Percentiles rank a stretch among this genome's conserved stretches.
phyloP scores from a whole-genome alignment of 257 asterid genomes.

The Nicotiana tomentosiformis region DNA sequence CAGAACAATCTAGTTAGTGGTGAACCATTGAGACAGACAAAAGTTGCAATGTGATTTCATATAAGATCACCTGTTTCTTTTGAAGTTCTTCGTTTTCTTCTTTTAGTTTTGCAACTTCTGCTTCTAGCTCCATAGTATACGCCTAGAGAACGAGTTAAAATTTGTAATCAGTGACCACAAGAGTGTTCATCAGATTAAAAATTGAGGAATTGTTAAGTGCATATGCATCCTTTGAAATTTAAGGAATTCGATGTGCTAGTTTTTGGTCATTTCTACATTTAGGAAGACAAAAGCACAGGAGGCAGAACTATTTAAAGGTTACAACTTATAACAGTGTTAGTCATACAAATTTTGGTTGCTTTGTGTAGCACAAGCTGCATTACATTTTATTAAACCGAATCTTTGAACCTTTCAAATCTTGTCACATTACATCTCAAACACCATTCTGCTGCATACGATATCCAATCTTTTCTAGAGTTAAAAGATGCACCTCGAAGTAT shows the following conservation, averaged over 20 bases:
- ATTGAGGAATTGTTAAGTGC: background rate
- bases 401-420: conserved; percentile 8
- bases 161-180: background rate
- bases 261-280: background rate
- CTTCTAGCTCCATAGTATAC: conserved; percentile 79
- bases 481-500: background rate
- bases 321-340: background rate
- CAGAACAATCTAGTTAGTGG: background rate
- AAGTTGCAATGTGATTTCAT: background rate
- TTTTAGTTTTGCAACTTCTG: conserved; percentile 80
- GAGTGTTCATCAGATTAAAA: background rate
- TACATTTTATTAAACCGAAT: background rate
- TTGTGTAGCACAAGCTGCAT: background rate
- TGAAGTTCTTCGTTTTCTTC: conserved; percentile 71
- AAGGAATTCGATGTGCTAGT: background rate
- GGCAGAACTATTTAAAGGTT: background rate
- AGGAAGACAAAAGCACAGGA: background rate
- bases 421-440: conserved; percentile 3
- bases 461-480: conserved; percentile 2
- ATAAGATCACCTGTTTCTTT: conserved; percentile 56
- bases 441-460: conserved; percentile 6
- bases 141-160: conserved; percentile 40
- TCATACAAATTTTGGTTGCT: background rate
- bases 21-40: background rate
- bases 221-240: background rate